Evolutionary conservation across 2,329 filamentous ascomycete species (phyloP).

Genomic region (Neonectria magnoliae): DNA sequence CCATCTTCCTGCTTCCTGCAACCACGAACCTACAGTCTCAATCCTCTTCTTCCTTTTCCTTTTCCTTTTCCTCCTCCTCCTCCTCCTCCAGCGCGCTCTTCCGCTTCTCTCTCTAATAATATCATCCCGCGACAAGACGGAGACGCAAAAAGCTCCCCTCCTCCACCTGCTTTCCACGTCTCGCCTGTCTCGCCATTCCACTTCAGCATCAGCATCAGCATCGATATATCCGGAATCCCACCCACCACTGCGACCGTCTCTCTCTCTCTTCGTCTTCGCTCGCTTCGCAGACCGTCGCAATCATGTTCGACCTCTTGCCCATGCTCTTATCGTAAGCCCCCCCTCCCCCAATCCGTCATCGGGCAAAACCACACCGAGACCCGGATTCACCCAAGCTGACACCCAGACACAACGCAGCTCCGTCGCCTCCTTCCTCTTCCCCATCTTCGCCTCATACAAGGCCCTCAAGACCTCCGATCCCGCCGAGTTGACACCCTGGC

Average conservation of each 20-base stretch:
- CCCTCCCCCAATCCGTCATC: constrained; percentile 20
- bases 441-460: constrained; percentile 97
- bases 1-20: constrained; percentile 13
- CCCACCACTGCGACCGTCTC: constrained; percentile 4
- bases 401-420: constrained; percentile 64
- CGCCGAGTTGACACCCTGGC: constrained; percentile 91
- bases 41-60: background rate
- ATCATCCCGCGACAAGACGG: background rate
- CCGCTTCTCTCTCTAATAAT: background rate
- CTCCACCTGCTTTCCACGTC: background rate
- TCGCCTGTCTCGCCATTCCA: background rate
- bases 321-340: constrained; percentile 77
- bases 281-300: constrained; percentile 35
- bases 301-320: constrained; percentile 82
- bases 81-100: constrained; percentile 1
- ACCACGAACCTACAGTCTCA: constrained; percentile 13
- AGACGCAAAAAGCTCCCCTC: background rate
- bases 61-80: background rate
- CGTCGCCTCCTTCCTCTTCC: constrained; percentile 89
- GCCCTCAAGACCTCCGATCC: constrained; percentile 93
- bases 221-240: background rate
- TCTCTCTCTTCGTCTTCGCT: constrained; percentile 18
- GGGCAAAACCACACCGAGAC: constrained; percentile 1
- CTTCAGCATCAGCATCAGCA: background rate
- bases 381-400: constrained; percentile 12